Evolutionary conservation across 352 stramenopile species (phyloP), one percentile per base, ranked within the genome.

Genomic region (Pythium monospermum): DNA sequence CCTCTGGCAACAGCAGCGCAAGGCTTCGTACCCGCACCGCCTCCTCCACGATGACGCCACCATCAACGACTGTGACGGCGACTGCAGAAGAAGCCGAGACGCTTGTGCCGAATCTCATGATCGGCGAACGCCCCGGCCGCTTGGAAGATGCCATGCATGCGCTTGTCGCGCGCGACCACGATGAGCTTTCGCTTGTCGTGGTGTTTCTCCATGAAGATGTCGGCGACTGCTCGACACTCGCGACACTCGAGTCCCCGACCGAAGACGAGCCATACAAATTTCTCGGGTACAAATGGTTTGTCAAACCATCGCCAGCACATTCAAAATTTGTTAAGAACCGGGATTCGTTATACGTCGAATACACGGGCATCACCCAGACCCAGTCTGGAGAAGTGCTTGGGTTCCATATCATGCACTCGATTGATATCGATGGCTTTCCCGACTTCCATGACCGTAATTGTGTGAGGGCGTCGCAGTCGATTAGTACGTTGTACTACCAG

Each of bases 221-320:
- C 32, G 66, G 66, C 25, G 71, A 83, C 57, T 83, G 71, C 39
- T 68, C 68, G 19, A 60, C 79, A 13, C 57, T 83, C 27, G 50
- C 76, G 50, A 79, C 63, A 0, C 77, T 83, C 64, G 72, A 83
- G 42, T 25, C 58, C 22, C 73, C 73, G 25, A 71, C 62, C 11
- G 44, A 66, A 26, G 69, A 74, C 10, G 53, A 68, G 23, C 69
- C 73, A 23, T 79, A 71, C 49, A 67, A 68, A 32, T 81, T 68
- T 45, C 28, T 81, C 4, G 73, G 73, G 31, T 79, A 75, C 62
- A 80, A 79, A 60, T 78, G 71, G 49, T 79, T 83, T 46, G 69
- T 83, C 53, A 74, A 75, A 50, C 56, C 56, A 19, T 64, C 56
- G 28, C 56, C 56, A 18, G 53, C 53, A 1, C 21, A 33, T 27